These are phyloP conservation scores for Fonsecaea pugnacius DNA, from an alignment of 2,329 filamentous ascomycete genomes.

Conservation along the genomic window DNA sequence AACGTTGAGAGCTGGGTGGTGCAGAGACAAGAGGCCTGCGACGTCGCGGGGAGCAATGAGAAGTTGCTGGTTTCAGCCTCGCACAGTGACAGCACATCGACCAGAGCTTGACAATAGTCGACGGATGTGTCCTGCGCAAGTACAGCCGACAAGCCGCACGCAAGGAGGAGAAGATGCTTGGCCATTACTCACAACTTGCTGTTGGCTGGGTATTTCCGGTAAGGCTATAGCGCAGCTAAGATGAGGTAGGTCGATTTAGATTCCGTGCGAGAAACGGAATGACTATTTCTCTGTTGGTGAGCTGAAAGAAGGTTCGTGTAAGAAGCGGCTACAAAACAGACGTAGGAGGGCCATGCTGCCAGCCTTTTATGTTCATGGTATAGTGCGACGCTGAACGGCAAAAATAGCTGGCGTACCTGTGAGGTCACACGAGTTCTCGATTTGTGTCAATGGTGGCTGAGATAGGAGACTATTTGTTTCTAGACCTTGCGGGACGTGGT, in stretches of 20 bases:
- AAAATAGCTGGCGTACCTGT: background rate
- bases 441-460: background rate
- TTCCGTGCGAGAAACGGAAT: background rate
- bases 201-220: background rate
- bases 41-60: constrained; percentile 10
- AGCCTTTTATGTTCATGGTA: background rate
- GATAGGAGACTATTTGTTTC: background rate
- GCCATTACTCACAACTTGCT: background rate
- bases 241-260: background rate
- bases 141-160: background rate
- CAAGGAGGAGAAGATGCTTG: background rate
- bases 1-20: constrained; percentile 4
- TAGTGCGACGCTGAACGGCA: background rate
- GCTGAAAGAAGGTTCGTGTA: background rate
- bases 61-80: constrained; percentile 12
- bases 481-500: background rate
- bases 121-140: constrained; percentile 1
- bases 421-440: background rate
- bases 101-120: constrained; percentile 17
- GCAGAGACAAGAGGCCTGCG: constrained; percentile 14
- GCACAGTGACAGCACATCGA: constrained; percentile 21
- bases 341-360: background rate
- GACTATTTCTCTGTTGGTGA: background rate
- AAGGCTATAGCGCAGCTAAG: background rate
- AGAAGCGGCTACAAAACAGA: background rate